Conservation (phyloP, 73 alveolate species). For the Paramecium biaurelia region DNA sequence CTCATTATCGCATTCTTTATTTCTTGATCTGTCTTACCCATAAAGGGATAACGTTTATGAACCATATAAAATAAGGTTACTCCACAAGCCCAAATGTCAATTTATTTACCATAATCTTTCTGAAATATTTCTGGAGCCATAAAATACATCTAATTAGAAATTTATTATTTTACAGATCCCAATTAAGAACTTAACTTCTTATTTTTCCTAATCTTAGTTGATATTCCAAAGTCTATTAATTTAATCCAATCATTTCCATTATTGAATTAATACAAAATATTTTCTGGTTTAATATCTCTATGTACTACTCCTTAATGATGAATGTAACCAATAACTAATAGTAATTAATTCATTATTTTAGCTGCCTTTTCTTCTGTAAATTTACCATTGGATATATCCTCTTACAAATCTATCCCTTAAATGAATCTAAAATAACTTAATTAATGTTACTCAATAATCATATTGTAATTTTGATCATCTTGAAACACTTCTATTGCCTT, state of each 20-base stretch:
- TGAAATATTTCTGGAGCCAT: slow-evolving; percentile 71
- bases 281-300: slow-evolving; percentile 82
- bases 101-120: slow-evolving; percentile 63
- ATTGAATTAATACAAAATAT: slow-evolving; percentile 64
- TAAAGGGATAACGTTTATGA: slow-evolving; percentile 63
- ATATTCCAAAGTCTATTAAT: slow-evolving; percentile 62
- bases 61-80: slow-evolving; percentile 67
- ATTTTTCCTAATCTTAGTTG: background rate
- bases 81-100: slow-evolving; percentile 81
- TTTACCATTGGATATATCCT: slow-evolving; percentile 50
- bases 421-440: background rate
- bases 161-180: background rate
- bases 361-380: slow-evolving; percentile 58
- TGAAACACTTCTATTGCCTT: slow-evolving; percentile 31
- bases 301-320: slow-evolving; percentile 77
- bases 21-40: slow-evolving; percentile 66
- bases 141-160: background rate
- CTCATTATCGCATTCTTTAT: slow-evolving; percentile 1
- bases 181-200: background rate
- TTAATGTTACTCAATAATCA: slow-evolving; percentile 54
- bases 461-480: slow-evolving; percentile 16
- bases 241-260: slow-evolving; percentile 10
- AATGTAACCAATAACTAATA: slow-evolving; percentile 74
- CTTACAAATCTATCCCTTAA: slow-evolving; percentile 30
- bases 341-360: slow-evolving; percentile 66